Conservation (phyloP, 805 yeast genomes). For the Saturnispora galanensis region DNA sequence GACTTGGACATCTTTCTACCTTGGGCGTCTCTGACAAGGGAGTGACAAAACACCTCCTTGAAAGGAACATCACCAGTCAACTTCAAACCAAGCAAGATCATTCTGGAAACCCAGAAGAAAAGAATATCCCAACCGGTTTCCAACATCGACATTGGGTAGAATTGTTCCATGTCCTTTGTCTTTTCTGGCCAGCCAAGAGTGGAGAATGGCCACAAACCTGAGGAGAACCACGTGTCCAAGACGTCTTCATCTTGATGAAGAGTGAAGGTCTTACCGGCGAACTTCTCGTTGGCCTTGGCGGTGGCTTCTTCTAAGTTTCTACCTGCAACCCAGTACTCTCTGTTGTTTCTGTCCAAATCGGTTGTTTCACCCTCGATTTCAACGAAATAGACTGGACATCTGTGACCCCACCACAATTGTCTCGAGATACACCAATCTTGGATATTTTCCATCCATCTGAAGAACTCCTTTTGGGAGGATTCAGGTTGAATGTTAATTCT, state of each 20-base stretch:
- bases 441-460: constrained; percentile 89
- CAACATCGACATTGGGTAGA: constrained; percentile 85
- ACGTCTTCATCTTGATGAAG: constrained; percentile 97
- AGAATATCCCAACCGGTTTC: constrained; percentile 99
- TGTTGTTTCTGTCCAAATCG: constrained; percentile 50
- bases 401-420: constrained; percentile 89
- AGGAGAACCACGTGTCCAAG: constrained; percentile 96
- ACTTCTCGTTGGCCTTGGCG: constrained; percentile 65
- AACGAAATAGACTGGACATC: constrained; percentile 93
- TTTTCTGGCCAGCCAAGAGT: constrained; percentile 92
- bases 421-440: constrained; percentile 99
- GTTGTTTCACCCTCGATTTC: constrained; percentile 55
- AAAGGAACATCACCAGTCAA: constrained; percentile 88
- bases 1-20: constrained; percentile 99
- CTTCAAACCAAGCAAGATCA: constrained; percentile 86
- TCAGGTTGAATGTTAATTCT: constrained; percentile 75
- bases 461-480: constrained; percentile 85
- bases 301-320: constrained; percentile 75
- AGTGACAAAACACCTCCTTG: constrained; percentile 95
- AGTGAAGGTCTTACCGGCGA: constrained; percentile 58
- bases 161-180: constrained; percentile 61
- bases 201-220: constrained; percentile 96
- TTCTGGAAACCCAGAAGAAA: constrained; percentile 98
- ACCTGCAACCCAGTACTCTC: constrained; percentile 86
- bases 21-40: constrained; percentile 97